Evolutionary conservation across 2,329 filamentous ascomycete genomes (phyloP).

Genomic region (Xylaria sp.): DNA sequence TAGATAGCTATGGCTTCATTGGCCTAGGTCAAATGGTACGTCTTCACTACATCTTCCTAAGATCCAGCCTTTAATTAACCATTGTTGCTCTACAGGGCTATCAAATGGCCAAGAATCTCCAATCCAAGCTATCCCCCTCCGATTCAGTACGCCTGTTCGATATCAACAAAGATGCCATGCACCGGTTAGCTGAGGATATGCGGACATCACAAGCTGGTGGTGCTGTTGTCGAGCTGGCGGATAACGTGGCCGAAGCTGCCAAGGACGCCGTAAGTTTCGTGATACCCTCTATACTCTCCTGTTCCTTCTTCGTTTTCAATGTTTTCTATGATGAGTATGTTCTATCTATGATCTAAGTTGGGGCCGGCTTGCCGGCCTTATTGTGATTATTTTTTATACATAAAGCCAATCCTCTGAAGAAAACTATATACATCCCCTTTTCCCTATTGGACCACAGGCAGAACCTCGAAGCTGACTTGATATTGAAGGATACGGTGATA

Average conservation of each 20-base stretch:
- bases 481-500: conserved; percentile 79
- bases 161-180: conserved; percentile 63
- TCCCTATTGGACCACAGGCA: not conserved
- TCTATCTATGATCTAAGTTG: conserved; percentile 79
- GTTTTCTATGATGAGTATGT: conserved; percentile 52
- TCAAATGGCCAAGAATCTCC: conserved; percentile 72
- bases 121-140: conserved; percentile 63
- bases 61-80: conserved; percentile 17
- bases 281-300: conserved; percentile 32
- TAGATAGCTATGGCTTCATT: conserved; percentile 69
- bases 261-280: conserved; percentile 61
- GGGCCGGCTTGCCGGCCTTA: conserved; percentile 66
- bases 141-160: conserved; percentile 67
- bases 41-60: conserved; percentile 19
- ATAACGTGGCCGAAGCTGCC: conserved; percentile 60
- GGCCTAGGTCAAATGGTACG: conserved; percentile 71
- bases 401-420: conserved; percentile 81
- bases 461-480: conserved; percentile 34
- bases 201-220: conserved; percentile 56
- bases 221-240: conserved; percentile 59
- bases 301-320: not conserved
- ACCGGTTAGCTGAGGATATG: conserved; percentile 62
- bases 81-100: conserved; percentile 59
- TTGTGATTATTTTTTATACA: conserved; percentile 69
- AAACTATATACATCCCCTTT: conserved; percentile 29